phyloP scores from a whole-genome alignment of 1,139 yeast genomes.

The Geotrichum citri-aurantii region DNA sequence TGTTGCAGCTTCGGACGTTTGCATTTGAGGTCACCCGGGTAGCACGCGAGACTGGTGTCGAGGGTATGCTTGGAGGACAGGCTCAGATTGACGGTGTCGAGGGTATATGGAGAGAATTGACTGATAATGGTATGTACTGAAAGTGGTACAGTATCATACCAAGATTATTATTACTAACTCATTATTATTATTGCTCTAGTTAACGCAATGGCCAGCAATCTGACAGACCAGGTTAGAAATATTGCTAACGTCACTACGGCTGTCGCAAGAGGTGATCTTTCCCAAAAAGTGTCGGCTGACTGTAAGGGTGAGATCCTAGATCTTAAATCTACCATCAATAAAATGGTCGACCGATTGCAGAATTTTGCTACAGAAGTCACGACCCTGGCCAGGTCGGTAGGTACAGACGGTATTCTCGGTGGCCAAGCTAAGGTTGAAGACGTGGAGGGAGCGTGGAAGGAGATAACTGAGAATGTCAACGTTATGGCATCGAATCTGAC shows the following conservation, averaged over 20 bases:
- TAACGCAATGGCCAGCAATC: constrained; percentile 83
- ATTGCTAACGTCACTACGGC: constrained; percentile 90
- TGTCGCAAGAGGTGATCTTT: constrained; percentile 83
- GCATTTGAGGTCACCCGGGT: constrained; percentile 86
- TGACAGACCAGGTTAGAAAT: constrained; percentile 82
- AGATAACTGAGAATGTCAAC: constrained; percentile 82
- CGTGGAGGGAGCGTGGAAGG: constrained; percentile 93
- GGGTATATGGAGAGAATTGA: constrained; percentile 85
- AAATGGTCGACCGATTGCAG: constrained; percentile 84
- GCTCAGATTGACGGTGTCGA: constrained; percentile 79
- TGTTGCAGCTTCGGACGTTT: constrained; percentile 78
- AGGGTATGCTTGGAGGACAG: constrained; percentile 83
- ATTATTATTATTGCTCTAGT: constrained; percentile 28
- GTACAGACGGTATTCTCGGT: constrained; percentile 83
- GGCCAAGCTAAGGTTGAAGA: constrained; percentile 91
- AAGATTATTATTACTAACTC: neutral
- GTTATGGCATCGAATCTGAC: constrained; percentile 87
- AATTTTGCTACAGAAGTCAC: constrained; percentile 88
- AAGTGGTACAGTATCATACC: neutral
- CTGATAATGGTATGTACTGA: constrained; percentile 53
- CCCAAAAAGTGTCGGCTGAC: constrained; percentile 81
- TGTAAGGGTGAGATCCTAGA: constrained; percentile 85
- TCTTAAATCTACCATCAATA: constrained; percentile 70
- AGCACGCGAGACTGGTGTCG: constrained; percentile 85
- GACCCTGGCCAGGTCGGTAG: constrained; percentile 80